Base-by-base conservation (phyloP, 2,329 filamentous ascomycete genomes). In the Nectriaceae sp. region DNA sequence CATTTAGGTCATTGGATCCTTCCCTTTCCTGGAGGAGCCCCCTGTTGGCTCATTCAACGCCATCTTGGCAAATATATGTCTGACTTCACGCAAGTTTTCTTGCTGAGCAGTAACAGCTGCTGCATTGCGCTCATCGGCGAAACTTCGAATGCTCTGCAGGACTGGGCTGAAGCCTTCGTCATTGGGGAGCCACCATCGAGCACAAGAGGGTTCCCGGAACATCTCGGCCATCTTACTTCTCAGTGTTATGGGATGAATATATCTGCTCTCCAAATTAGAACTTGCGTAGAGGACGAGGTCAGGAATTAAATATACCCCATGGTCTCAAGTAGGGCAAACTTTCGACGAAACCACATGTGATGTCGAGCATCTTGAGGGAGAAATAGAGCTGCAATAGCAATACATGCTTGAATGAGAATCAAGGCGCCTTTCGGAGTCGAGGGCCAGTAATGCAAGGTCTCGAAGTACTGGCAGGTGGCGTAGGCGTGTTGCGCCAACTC, bases 151-250 rank as follows among this genome's bases (percentile, higher is more conserved):
- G 45, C 82, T 87, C 43, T 85, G 85, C 45, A 97, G 77, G 36
- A 95, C 82, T 1, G 82, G 80, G 11, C 82, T 86, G 60, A 88
- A 88, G 2, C 82, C 84, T 71, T 93, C 88, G 53, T 90, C 83
- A 65, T 94, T 81, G 3, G 91, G 89, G 3, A 97, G 79, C 94
- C 94, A 99, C 90, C 91, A 97, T 48, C 86, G 78, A 38, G 82
- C 82, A 44, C 91, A 83, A 18, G 85, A 83, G 13, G 83, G 79
- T 37, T 89, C 81, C 50, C 80, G 76, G 77, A 94, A 96, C 20
- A 90, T 68, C 40, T 88, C 80, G 24, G 88, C 84, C 79, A 97
- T 87, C 56, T 86, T 85, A 24, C 73, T 76, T 49, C 93, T 87
- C 60, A 93, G 85, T 11, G 82, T 82, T 22, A 83, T 75, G 1